These are phyloP conservation scores for Phyllostachys edulis DNA, from an alignment of 176 grass and related monocot genomes.

Conservation along the genomic window DNA sequence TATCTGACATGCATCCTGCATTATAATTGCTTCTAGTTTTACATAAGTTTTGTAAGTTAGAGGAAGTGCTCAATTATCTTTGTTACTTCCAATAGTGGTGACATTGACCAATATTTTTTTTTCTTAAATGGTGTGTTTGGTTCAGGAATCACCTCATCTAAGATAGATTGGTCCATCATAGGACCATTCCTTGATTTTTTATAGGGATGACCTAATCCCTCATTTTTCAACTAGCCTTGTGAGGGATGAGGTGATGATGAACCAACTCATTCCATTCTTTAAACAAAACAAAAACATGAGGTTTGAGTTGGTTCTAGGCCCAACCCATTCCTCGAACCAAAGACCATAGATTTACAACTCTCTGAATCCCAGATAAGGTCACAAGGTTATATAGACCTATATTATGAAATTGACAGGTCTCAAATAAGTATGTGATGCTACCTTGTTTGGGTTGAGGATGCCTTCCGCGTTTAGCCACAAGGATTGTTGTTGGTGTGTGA, in stretches of 20 bases:
- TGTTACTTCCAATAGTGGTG: neutral
- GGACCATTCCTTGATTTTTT: neutral
- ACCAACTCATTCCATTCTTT: neutral
- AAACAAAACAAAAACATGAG: neutral
- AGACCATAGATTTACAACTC: neutral
- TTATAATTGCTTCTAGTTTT: neutral
- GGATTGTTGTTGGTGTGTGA: neutral
- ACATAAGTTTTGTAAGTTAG: neutral
- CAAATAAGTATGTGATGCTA: neutral
- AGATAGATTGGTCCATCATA: neutral
- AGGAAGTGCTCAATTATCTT: neutral
- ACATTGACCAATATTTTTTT: neutral
- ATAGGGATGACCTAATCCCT: neutral
- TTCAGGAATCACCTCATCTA: neutral
- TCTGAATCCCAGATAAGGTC: neutral
- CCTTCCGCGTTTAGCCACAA: neutral
- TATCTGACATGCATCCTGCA: neutral
- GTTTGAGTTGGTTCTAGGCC: neutral
- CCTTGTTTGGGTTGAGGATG: neutral
- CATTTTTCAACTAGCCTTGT: neutral
- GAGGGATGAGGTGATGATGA: neutral
- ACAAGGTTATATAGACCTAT: neutral
- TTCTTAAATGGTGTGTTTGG: neutral
- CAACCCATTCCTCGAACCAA: neutral
- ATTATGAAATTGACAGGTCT: neutral